Base-by-base conservation (phyloP, 179 eudicot genomes). In the Spergularia azorica region DNA sequence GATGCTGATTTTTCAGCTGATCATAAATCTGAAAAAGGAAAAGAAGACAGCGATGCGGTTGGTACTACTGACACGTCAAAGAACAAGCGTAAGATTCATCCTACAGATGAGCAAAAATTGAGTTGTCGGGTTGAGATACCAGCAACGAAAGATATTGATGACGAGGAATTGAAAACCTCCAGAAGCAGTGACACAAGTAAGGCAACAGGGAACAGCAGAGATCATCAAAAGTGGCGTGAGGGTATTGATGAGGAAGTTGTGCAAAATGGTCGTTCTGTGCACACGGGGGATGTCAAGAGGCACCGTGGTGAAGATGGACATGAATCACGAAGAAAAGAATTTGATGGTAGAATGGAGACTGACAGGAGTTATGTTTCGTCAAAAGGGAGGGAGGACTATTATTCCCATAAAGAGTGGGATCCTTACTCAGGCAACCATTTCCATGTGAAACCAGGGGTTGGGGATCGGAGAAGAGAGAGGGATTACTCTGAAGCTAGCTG, bases 171-270 rank as follows among this genome's bases (percentile, higher is more conserved):
- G 6, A 88, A 81, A 81, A 82, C 91, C 78, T 80, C 88, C 55
- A 87, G 90, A 87, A 90, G 90, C 79, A 87, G 90, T 63, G 96
- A 95, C 74, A 89, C 84, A 70, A 89, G 91, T 84, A 92, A 88
- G 81, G 88, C 86, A 72, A 86, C 94, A 14, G 94, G 86, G 79
- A 92, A 88, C 78, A 90, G 89, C 81, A 83, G 80, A 80, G 93
- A 88, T 84, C 79, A 81, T 65, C 85, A 71, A 67, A 88, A 84
- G 85, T 77, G 86, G 77, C 86, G 70, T 73, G 92, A 89, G 71
- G 85, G 86, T 43, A 79, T 81, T 71, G 95, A 95, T n/a, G 93
- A 86, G 68, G 97, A 93, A 84, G 91, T 84, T 68, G 78, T 79
- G 81, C 93, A 89, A 71, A 90, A 75, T 77, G 89, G 89, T 43